Base-by-base conservation (phyloP, 106 monocot species). In the Apostasia shenzhenica region DNA sequence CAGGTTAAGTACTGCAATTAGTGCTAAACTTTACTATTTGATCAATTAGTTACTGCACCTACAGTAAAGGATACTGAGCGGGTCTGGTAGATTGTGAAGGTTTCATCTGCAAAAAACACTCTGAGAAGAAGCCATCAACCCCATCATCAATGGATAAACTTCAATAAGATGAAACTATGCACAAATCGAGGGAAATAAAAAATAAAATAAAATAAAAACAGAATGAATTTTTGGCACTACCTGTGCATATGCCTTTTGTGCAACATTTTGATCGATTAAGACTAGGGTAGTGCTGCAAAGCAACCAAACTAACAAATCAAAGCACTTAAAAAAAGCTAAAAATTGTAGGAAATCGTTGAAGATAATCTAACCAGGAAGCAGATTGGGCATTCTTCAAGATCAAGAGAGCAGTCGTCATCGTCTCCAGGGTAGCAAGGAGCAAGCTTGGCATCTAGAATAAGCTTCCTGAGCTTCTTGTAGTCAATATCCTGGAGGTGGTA, bases 31-130 rank as follows among this genome's bases (percentile, higher is more conserved):
- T 48, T 43, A 49, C 26, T 65, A 2, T 14, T 12, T 65, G 48
- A 14, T n/a, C 7, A 26, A 26, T 6, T 7, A 65, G 14, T 2
- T 45, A 14, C 3, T 63, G 9, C 13, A 63, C 6, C 41, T 56
- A 56, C 42, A n/a, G 14, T 6, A 65, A 82, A 95, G 92, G 91
- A 92, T 95, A 95, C 97, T 89, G 82, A 66, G 92, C 79, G 9
- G 84, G 88, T 1, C 89, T 82, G 73, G 83, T 72, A 63, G 89
- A 78, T 73, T 86, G 80, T 37, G 82, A 76, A 5, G 86, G 84
- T 78, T 89, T 92, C 83, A 92, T 89, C 74, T 97, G 97, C 75
- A 97, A 81, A 76, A 97, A 97, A 66, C 97, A 97, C 73, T 97
- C 92, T 93, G 81, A 57, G 51, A 48, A 69, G 58, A 63, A 77